Conservation (phyloP, 2,329 filamentous ascomycete genomes). For the Xylaria sp. region DNA sequence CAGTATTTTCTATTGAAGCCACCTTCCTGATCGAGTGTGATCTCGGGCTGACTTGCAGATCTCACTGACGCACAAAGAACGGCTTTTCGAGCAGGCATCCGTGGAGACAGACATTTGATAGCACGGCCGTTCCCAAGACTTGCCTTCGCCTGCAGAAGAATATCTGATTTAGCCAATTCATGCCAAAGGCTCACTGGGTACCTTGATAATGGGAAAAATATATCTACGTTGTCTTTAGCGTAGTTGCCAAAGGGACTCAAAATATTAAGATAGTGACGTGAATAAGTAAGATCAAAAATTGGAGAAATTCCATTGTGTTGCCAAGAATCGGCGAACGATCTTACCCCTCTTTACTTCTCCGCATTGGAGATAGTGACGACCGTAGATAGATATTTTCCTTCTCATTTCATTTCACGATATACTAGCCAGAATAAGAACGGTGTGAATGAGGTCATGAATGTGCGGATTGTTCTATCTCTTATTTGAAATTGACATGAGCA, state of each 20-base stretch:
- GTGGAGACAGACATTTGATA: neutral
- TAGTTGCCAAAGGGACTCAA: neutral
- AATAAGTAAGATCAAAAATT: neutral
- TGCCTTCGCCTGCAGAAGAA: neutral
- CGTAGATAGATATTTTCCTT: neutral
- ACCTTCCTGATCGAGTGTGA: slow-evolving; percentile 36
- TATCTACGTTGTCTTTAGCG: neutral
- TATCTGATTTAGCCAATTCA: neutral
- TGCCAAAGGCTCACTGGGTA: neutral
- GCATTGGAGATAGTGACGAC: slow-evolving; percentile 5
- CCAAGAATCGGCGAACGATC: neutral
- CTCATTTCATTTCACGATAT: neutral
- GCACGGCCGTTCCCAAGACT: neutral
- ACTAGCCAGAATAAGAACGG: neutral
- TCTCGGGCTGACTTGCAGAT: slow-evolving; percentile 23
- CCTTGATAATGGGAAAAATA: neutral
- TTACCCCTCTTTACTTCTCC: slow-evolving; percentile 26
- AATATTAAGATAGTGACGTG: neutral
- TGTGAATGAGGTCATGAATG: neutral
- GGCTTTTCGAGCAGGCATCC: neutral
- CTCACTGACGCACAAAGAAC: slow-evolving; percentile 19
- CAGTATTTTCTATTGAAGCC: slow-evolving; percentile 5
- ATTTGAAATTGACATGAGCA: neutral
- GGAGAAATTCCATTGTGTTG: neutral
- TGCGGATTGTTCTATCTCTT: neutral